These are phyloP conservation scores for Alternaria rosae DNA, from an alignment of 2,329 filamentous ascomycete species.

Conservation along the genomic window DNA sequence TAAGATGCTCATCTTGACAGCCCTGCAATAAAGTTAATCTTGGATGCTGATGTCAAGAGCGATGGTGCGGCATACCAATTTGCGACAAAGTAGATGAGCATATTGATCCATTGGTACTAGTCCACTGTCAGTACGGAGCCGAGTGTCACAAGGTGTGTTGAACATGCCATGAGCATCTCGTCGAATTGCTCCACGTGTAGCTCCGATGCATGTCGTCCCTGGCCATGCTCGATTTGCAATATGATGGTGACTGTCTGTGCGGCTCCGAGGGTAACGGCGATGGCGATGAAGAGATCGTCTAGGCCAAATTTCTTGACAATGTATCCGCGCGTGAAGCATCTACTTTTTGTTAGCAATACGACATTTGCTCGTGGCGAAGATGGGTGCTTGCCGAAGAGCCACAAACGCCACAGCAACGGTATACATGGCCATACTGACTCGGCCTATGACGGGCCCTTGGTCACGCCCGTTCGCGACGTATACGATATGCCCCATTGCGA, in stretches of 20 bases:
- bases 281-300: conserved; percentile 37
- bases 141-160: no score
- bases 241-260: conserved; percentile 36
- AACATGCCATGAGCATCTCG: conserved; percentile 31
- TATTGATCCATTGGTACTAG: conserved; percentile 39
- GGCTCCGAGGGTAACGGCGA: conserved; percentile 33
- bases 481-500: conserved; percentile 30
- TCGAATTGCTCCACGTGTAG: conserved; percentile 27
- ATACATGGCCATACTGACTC: conserved; percentile 34
- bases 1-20: conserved; percentile 42
- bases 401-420: conserved; percentile 31
- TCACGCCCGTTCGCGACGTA: conserved; percentile 20
- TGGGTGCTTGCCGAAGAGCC: conserved; percentile 23
- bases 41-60: neutral
- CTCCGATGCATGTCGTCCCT: conserved; percentile 28
- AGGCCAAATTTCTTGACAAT: conserved; percentile 37
- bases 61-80: conserved; percentile 29
- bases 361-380: neutral
- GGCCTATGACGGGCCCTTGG: conserved; percentile 31
- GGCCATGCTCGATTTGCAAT: conserved; percentile 36
- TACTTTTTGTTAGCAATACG: conserved; percentile 11
- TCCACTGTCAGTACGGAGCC: neutral
- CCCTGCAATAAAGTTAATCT: conserved; percentile 18
- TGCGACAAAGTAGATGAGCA: conserved; percentile 36
- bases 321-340: conserved; percentile 34